Conservation (phyloP, 73 alveolate genomes). For the Tetrahymena thermophila region DNA sequence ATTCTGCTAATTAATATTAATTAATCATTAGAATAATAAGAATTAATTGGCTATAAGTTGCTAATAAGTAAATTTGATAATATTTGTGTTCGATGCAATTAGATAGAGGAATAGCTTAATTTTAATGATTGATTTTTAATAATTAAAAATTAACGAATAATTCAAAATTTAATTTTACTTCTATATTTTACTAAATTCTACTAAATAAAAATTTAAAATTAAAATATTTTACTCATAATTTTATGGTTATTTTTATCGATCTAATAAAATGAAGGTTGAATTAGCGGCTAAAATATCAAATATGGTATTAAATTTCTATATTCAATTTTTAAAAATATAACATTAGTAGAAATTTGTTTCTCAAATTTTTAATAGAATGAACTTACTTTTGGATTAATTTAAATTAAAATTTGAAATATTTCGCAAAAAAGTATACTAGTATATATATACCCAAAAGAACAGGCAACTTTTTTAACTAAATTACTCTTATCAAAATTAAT, state of each 20-base stretch:
- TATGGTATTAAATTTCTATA: too few species aligned
- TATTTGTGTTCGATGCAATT: not conserved
- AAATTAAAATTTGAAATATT: too few species aligned
- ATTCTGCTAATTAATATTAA: not conserved
- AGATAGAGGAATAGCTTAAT: too few species aligned
- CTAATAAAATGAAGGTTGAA: not conserved
- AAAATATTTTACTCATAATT: not conserved
- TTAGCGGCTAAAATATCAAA: too few species aligned
- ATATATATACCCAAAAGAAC: not conserved
- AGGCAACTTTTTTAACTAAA: too few species aligned
- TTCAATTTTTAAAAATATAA: too few species aligned
- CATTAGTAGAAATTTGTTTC: not conserved
- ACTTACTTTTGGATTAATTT: too few species aligned
- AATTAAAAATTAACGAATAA: not conserved
- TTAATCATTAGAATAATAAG: too few species aligned
- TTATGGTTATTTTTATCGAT: too few species aligned
- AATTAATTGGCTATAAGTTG: not conserved
- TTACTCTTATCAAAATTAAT: not conserved
- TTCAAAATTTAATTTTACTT: not conserved
- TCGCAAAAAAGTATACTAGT: not conserved
- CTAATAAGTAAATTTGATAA: not conserved
- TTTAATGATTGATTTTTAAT: too few species aligned
- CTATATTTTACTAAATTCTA: not conserved
- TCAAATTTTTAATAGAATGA: not conserved
- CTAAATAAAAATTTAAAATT: not conserved